Evolutionary conservation across 345 rosid species (phyloP), one percentile per base, ranked within the genome.

Genomic region (Tarenaya hassleriana): DNA sequence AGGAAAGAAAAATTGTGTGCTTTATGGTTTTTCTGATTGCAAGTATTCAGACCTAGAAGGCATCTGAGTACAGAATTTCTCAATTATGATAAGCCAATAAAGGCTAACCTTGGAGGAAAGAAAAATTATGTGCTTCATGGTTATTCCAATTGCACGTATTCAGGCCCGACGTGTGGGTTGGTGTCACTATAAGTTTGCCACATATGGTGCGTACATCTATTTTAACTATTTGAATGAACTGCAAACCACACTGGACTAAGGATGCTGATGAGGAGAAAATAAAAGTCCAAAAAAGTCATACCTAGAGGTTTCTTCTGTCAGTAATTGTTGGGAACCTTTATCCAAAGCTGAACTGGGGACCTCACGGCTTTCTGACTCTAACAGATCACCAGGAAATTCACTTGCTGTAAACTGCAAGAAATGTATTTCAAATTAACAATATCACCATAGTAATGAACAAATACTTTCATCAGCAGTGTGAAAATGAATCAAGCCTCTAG

Each of bases 351-450:
- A 58, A 66, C 54, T 66, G 70, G 54, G 73, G 55, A 73, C 82
- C 66, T 74, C 84, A 9, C 72, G 86, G 63, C 76, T 79, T 58
- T 75, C 96, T 58, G 69, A 47, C 58, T 79, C 85, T 47, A 76
- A 59, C 46, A 77, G 69, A 64, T 75, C 83, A 59, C 74, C 58
- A 37, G 77, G 66, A 65, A 75, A 59, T 41, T 81, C 82, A 3
- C 50, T 71, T 52, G 79, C 80, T 34, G 98, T 88, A 74, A 86
- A 87, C 98, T 91, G 88, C 78, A 82, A 74, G 40, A 52, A 73
- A 72, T 31, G 27, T 12, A 69, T 19, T 33, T 27, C 32, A 49
- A 55, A 60, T 49, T 48, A 65, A 43, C 18, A 27, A 8, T 43
- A 35, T 13, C 18, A 0, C 15, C 43, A 44, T 43, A 43, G 29